These are phyloP conservation scores for Ophiocordyceps sinensis DNA, from an alignment of 2,329 filamentous ascomycete genomes.

Conservation along the genomic window DNA sequence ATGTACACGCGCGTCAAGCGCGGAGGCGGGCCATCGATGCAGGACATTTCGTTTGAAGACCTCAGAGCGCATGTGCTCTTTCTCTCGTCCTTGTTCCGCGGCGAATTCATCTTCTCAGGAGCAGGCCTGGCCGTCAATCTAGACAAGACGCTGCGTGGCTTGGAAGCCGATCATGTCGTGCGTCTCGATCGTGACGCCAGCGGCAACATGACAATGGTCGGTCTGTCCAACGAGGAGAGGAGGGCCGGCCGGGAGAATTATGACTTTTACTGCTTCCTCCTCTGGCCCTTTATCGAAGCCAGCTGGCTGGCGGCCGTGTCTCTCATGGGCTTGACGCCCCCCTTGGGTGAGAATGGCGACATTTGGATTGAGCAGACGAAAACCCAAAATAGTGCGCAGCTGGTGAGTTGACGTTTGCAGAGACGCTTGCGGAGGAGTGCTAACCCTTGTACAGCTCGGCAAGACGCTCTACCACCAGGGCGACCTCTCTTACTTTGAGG, in stretches of 20 bases:
- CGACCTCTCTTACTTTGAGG: constrained; percentile 92
- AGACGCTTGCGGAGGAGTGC: not conserved
- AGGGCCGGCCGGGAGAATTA: constrained; percentile 78
- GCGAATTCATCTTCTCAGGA: constrained; percentile 91
- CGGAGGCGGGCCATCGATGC: constrained; percentile 69
- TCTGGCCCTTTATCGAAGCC: constrained; percentile 96
- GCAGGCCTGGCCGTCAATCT: constrained; percentile 72
- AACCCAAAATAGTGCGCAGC: constrained; percentile 67
- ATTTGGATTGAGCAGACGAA: constrained; percentile 67
- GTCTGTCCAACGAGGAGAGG: constrained; percentile 63
- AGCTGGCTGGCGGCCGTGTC: constrained; percentile 85
- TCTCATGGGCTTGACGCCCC: constrained; percentile 73
- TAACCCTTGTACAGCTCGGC: constrained; percentile 44
- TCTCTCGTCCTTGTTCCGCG: constrained; percentile 82
- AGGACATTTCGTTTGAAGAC: constrained; percentile 62
- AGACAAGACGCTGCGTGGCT: constrained; percentile 58
- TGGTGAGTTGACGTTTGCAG: constrained; percentile 35
- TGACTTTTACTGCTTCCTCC: constrained; percentile 96
- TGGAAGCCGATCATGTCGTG: constrained; percentile 70
- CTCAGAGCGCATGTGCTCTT: constrained; percentile 73
- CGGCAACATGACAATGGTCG: constrained; percentile 48
- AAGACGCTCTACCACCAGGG: constrained; percentile 97
- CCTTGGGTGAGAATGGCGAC: constrained; percentile 40
- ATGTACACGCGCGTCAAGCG: constrained; percentile 87
- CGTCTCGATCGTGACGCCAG: constrained; percentile 43